Percentiles rank a stretch among this genome's conserved stretches.
These are phyloP conservation scores for Candida dajiaensis DNA, from an alignment of 805 yeast species.

Conservation along the genomic window DNA sequence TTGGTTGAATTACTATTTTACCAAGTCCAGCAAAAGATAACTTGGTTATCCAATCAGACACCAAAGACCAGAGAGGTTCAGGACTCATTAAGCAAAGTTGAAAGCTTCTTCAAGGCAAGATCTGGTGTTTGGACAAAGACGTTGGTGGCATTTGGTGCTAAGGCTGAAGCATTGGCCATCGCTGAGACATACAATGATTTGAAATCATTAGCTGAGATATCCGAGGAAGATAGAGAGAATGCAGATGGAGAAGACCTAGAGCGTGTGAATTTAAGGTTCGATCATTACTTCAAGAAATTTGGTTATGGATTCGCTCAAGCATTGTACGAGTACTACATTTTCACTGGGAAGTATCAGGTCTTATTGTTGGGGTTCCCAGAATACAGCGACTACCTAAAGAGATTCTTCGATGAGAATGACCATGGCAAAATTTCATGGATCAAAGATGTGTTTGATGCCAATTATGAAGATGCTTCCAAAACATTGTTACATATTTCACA, in stretches of 20 bases:
- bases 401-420: slow-evolving; percentile 44
- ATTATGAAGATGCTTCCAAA: slow-evolving; percentile 45
- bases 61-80: slow-evolving; percentile 19
- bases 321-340: slow-evolving; percentile 54
- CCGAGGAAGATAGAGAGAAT: slow-evolving; percentile 38
- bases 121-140: slow-evolving; percentile 53
- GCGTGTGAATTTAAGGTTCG: slow-evolving; percentile 28
- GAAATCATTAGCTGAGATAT: slow-evolving; percentile 49
- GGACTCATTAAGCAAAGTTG: slow-evolving; percentile 14
- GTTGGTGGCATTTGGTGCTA: slow-evolving; percentile 44
- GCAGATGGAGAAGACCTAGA: slow-evolving; percentile 15
- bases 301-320: slow-evolving; percentile 65
- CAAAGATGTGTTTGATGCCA: slow-evolving; percentile 45
- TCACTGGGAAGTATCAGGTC: slow-evolving; percentile 43
- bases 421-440: slow-evolving; percentile 69
- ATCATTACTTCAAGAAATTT: slow-evolving; percentile 50
- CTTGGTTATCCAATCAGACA: slow-evolving; percentile 26
- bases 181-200: slow-evolving; percentile 66
- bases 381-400: slow-evolving; percentile 41
- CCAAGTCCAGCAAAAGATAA: slow-evolving; percentile 27
- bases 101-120: slow-evolving; percentile 23
- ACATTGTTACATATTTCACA: slow-evolving; percentile 39
- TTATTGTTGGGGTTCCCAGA: slow-evolving; percentile 53
- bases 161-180: slow-evolving; percentile 49
- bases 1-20: slow-evolving; percentile 39